Evolutionary conservation across 257 asterid genomes (phyloP).

Genomic region (Rehmannia glutinosa): DNA sequence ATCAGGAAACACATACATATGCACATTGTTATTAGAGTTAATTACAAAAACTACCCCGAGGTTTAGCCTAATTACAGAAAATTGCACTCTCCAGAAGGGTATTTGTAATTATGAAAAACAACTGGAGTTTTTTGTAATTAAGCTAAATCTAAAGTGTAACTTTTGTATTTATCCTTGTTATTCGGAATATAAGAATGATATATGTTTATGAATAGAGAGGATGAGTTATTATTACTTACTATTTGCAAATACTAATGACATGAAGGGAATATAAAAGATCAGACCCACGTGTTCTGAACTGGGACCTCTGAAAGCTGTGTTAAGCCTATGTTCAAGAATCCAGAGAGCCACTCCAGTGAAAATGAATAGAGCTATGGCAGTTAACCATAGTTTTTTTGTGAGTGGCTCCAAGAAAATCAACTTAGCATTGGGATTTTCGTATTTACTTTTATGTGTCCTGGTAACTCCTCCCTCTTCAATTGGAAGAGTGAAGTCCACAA

Average conservation of each 20-base stretch:
- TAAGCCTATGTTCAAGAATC: conserved; percentile 25
- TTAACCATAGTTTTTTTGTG: conserved; percentile 31
- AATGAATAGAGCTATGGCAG: conserved; percentile 10
- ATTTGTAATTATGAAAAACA: background rate
- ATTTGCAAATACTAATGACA: background rate
- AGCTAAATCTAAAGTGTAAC: too few relatives aligned
- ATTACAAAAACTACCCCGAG: too few relatives aligned
- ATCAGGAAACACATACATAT: too few relatives aligned
- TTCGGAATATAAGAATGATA: too few relatives aligned
- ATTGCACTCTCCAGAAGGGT: too few relatives aligned
- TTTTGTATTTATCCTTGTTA: too few relatives aligned
- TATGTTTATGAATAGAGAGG: too few relatives aligned
- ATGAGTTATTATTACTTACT: background rate
- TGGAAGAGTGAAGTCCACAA: conserved; percentile 43
- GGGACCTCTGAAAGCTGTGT: conserved; percentile 3
- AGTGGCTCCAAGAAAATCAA: conserved; percentile 29
- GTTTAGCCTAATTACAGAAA: too few relatives aligned
- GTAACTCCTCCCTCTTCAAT: conserved; percentile 39
- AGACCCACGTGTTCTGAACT: conserved; percentile 35
- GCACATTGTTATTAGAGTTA: too few relatives aligned
- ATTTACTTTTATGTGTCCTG: conserved; percentile 23
- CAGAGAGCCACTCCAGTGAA: conserved; percentile 24
- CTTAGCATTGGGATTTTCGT: conserved; percentile 16
- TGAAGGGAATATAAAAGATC: conserved; percentile 34
- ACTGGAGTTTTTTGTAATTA: too few relatives aligned